phyloP scores from a whole-genome alignment of 805 yeast species.

The Cephaloascus albidus region DNA sequence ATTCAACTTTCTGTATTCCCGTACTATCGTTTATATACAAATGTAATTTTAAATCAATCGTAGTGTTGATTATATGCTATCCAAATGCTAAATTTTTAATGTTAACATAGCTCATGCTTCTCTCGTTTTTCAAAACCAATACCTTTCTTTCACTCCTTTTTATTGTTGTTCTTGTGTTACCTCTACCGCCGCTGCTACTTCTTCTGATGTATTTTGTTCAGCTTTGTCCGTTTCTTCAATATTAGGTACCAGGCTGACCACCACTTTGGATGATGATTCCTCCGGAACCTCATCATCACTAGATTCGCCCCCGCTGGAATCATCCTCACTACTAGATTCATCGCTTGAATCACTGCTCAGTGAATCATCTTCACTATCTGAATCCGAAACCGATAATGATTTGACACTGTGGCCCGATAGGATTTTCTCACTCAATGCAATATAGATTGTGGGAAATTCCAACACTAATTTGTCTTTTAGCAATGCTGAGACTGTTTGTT shows the following conservation, averaged over 20 bases:
- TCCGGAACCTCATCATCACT: not conserved
- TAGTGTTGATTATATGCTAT: not conserved
- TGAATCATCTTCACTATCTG: not conserved
- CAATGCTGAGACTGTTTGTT: constrained; percentile 31
- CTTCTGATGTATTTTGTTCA: too few species aligned
- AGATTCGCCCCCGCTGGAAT: not conserved
- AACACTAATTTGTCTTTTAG: constrained; percentile 53
- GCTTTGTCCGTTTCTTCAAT: too few species aligned
- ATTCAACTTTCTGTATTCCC: too few species aligned
- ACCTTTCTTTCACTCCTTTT: too few species aligned
- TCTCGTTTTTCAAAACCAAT: not conserved
- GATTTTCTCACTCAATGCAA: constrained; percentile 16
- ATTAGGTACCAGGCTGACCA: too few species aligned
- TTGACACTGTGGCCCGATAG: constrained; percentile 1
- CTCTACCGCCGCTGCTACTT: too few species aligned
- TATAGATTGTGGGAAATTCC: constrained; percentile 68
- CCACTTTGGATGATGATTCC: not conserved
- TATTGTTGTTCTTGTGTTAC: too few species aligned
- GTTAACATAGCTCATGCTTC: not conserved
- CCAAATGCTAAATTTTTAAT: too few species aligned
- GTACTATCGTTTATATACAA: not conserved
- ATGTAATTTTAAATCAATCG: not conserved
- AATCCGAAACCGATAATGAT: not conserved
- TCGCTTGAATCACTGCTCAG: not conserved
- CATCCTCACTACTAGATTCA: not conserved